Conservation (phyloP, 305 asterid species). For the Solanum hybrid region DNA sequence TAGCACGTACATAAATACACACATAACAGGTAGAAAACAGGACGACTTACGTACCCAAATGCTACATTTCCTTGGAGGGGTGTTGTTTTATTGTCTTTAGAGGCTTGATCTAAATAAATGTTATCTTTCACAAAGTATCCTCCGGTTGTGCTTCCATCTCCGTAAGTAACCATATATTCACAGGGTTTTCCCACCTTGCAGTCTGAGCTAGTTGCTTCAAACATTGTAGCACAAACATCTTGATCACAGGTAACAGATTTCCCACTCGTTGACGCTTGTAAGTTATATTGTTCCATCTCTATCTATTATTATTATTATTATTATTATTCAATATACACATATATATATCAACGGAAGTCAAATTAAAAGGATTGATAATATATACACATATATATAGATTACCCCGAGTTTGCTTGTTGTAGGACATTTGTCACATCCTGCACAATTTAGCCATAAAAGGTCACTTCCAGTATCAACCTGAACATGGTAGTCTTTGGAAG, state of each 20-base stretch:
- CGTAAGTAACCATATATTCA: conserved; percentile 54
- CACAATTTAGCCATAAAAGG: conserved; percentile 84
- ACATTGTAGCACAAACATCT: conserved; percentile 49
- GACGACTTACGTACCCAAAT: conserved; percentile 57
- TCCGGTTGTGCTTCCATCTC: conserved; percentile 69
- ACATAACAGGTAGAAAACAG: background rate
- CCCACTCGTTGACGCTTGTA: conserved; percentile 64
- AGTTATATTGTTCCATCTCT: conserved; percentile 54
- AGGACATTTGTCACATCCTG: conserved; percentile 61
- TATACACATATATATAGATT: background rate
- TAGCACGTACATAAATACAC: background rate
- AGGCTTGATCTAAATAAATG: conserved; percentile 52
- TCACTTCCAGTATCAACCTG: conserved; percentile 98
- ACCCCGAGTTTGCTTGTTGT: conserved; percentile 61
- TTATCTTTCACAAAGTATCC: conserved; percentile 67
- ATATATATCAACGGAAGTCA: background rate
- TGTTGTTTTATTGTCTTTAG: conserved; percentile 52
- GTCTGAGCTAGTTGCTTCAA: conserved; percentile 31
- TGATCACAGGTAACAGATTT: conserved; percentile 55
- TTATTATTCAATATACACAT: background rate
- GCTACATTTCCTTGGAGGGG: conserved; percentile 51
- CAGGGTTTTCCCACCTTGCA: conserved; percentile 69
- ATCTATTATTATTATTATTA: conserved; percentile 41
- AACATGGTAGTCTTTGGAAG: conserved; percentile 75
- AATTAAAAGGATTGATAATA: background rate